Conservation (phyloP, 2,329 filamentous ascomycete genomes). For the Trichophyton benhamiae region DNA sequence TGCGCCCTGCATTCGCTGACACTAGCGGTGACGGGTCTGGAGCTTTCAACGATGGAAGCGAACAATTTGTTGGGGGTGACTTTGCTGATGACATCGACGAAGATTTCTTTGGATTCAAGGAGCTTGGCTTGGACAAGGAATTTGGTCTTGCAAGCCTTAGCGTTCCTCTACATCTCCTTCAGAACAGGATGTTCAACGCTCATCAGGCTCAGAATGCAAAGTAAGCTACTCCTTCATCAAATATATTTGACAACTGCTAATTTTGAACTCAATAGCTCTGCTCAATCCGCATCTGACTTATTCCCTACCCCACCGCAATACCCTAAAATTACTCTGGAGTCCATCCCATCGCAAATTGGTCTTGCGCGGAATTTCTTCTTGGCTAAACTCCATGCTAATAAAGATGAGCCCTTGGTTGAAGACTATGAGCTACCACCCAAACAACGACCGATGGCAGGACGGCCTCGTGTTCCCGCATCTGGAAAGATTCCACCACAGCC, state of each 20-base stretch:
- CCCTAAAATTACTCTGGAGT: constrained; percentile 67
- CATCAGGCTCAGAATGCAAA: constrained; percentile 63
- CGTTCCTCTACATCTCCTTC: constrained; percentile 85
- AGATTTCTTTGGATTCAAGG: constrained; percentile 98
- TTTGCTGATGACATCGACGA: constrained; percentile 96
- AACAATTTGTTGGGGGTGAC: constrained; percentile 91
- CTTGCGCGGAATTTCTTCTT: constrained; percentile 86
- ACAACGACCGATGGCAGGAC: constrained; percentile 48
- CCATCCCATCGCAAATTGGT: constrained; percentile 67
- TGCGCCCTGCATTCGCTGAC: constrained; percentile 78
- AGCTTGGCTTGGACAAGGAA: constrained; percentile 81
- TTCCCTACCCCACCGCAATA: constrained; percentile 55
- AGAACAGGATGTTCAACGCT: constrained; percentile 75
- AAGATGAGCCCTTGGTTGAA: constrained; percentile 71
- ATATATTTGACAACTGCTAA: constrained; percentile 8
- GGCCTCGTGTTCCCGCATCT: constrained; percentile 35
- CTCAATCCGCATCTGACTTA: constrained; percentile 45
- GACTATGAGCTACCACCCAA: constrained; percentile 91
- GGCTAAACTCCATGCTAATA: constrained; percentile 72
- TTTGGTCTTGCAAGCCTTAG: constrained; percentile 78
- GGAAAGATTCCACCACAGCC: constrained; percentile 33
- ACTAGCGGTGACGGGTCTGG: constrained; percentile 71
- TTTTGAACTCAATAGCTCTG: constrained; percentile 16
- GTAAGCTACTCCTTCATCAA: constrained; percentile 26
- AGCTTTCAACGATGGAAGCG: constrained; percentile 90